A percentile compares a stretch with the other conserved stretches of the same genome.
phyloP scores from a whole-genome alignment of 2,329 filamentous ascomycete genomes.

The Ophiostoma montium region DNA sequence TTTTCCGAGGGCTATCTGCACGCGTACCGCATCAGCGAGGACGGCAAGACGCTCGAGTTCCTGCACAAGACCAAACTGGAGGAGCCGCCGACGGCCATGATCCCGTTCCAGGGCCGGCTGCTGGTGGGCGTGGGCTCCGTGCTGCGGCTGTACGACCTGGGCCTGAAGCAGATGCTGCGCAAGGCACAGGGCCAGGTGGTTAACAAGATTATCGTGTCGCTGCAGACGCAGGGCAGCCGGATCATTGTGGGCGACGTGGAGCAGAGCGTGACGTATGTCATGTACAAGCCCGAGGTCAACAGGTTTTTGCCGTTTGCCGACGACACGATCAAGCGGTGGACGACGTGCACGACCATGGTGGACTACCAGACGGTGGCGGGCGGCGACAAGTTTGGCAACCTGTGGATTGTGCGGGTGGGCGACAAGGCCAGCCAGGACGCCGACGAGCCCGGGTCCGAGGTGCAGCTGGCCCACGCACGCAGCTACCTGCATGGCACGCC shows the following conservation, averaged over 20 bases:
- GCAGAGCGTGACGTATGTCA: constrained; percentile 81
- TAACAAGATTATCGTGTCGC: constrained; percentile 69
- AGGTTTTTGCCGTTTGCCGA: constrained; percentile 87
- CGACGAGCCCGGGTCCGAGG: constrained; percentile 81
- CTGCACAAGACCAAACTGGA: constrained; percentile 94
- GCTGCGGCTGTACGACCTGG: constrained; percentile 80
- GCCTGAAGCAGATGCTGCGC: constrained; percentile 80
- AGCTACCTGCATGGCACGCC: constrained; percentile 82
- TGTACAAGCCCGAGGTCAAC: constrained; percentile 87
- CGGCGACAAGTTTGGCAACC: constrained; percentile 94
- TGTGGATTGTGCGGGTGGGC: constrained; percentile 84
- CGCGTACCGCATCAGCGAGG: constrained; percentile 77
- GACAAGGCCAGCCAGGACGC: constrained; percentile 75
- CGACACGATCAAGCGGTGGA: constrained; percentile 81
- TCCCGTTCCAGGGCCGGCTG: constrained; percentile 84
- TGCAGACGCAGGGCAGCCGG: constrained; percentile 81
- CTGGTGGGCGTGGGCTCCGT: constrained; percentile 73
- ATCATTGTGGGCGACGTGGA: constrained; percentile 88
- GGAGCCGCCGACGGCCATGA: constrained; percentile 74
- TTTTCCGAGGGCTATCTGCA: constrained; percentile 75
- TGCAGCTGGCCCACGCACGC: constrained; percentile 81
- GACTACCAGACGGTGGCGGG: constrained; percentile 94
- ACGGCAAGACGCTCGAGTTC: constrained; percentile 80
- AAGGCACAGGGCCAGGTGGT: constrained; percentile 76
- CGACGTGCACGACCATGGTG: constrained; percentile 80